Conservation (phyloP, 257 asterid species). For the Ilex asprella region DNA sequence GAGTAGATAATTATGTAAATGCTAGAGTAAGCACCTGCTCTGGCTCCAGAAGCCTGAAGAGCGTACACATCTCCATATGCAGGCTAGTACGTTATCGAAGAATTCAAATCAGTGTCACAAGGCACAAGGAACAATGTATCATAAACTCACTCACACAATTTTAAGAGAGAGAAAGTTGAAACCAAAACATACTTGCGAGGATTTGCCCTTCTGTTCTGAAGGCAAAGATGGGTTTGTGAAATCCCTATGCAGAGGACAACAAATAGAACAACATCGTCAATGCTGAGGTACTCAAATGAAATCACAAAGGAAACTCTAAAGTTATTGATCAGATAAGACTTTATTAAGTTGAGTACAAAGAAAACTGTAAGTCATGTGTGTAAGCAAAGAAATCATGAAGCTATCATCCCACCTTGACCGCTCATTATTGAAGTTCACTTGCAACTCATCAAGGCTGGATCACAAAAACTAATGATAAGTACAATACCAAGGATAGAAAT, state of each 20-base stretch:
- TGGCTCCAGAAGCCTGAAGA: slow-evolving; percentile 25
- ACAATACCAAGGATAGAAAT: slow-evolving; percentile 11
- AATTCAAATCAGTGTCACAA: slow-evolving; percentile 18
- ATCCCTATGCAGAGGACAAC: slow-evolving; percentile 55
- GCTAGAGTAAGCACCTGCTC: slow-evolving; percentile 39
- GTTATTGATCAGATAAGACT: too few species aligned
- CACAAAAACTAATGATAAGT: slow-evolving; percentile 2
- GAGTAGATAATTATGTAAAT: background rate
- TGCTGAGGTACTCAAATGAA: background rate
- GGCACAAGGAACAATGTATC: slow-evolving; percentile 15
- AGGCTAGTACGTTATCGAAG: slow-evolving; percentile 33
- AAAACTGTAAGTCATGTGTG: background rate
- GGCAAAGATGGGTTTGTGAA: slow-evolving; percentile 93
- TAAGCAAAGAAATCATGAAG: background rate
- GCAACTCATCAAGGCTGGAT: slow-evolving; percentile 92
- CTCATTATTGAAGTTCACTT: slow-evolving; percentile 91
- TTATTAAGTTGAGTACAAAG: too few species aligned
- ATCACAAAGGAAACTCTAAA: too few species aligned
- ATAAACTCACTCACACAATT: slow-evolving; percentile 2
- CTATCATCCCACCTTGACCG: slow-evolving; percentile 69
- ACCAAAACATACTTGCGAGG: slow-evolving; percentile 65
- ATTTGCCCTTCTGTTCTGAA: slow-evolving; percentile 92
- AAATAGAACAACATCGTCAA: background rate
- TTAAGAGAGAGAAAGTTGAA: slow-evolving; percentile 17
- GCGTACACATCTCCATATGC: slow-evolving; percentile 72